Evolutionary conservation across 2,329 filamentous ascomycete genomes (phyloP).

Genomic region (Thielaviopsis populi): DNA sequence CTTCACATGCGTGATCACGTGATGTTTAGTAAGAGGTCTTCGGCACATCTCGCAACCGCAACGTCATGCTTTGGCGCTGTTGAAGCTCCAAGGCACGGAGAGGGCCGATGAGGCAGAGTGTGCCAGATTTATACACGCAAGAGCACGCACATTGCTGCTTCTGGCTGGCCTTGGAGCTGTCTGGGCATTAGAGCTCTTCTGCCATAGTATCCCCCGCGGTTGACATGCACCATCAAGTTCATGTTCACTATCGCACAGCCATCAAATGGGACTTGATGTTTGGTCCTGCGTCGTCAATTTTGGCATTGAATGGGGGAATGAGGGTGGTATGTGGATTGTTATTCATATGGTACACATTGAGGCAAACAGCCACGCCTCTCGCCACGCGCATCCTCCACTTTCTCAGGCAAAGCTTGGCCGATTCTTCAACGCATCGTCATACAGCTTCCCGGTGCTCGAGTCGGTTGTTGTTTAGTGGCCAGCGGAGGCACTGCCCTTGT

Average conservation of each 20-base stretch:
- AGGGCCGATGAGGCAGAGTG: too few relatives aligned
- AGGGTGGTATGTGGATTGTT: not conserved
- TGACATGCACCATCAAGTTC: not conserved
- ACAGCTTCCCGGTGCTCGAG: not conserved
- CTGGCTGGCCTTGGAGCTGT: not conserved
- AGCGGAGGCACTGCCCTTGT: constrained; percentile 27
- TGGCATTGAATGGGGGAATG: not conserved
- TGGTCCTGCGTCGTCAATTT: not conserved
- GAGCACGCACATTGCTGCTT: not conserved
- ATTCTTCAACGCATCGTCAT: constrained; percentile 6
- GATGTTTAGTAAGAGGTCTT: not conserved
- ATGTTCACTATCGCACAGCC: not conserved
- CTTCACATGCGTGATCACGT: not conserved
- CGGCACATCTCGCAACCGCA: not conserved
- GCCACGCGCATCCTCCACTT: not conserved
- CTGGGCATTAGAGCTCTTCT: too few relatives aligned
- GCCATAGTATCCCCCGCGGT: too few relatives aligned
- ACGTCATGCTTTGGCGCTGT: not conserved
- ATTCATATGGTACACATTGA: constrained; percentile 12
- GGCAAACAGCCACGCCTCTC: not conserved
- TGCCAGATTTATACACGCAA: too few relatives aligned
- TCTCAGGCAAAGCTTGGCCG: not conserved
- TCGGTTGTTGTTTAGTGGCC: constrained; percentile 31
- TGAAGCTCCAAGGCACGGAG: not conserved
- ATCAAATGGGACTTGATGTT: not conserved